These are phyloP conservation scores for Anacardium occidentale DNA, from an alignment of 345 rosid genomes.

Conservation along the genomic window DNA sequence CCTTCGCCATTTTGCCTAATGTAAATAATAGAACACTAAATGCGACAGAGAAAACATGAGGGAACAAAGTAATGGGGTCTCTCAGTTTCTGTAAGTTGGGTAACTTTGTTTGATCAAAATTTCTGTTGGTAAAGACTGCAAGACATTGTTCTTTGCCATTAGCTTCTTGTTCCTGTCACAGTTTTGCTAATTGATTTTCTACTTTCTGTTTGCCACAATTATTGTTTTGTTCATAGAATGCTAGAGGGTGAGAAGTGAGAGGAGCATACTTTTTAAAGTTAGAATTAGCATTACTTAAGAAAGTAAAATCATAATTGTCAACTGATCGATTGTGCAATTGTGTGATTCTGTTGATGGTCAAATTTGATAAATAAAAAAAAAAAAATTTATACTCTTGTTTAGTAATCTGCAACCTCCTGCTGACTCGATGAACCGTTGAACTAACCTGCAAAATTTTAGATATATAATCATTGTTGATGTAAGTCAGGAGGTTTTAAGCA, in stretches of 20 bases:
- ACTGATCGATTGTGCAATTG: constrained; percentile 11
- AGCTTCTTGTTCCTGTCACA: constrained; percentile 32
- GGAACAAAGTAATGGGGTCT: constrained; percentile 29
- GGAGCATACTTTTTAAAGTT: constrained; percentile 25
- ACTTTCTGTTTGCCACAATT: constrained; percentile 20
- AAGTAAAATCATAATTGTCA: constrained; percentile 17
- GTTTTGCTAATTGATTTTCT: constrained; percentile 38
- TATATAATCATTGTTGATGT: background rate
- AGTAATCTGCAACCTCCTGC: background rate
- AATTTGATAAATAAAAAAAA: background rate
- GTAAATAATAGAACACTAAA: constrained; percentile 52
- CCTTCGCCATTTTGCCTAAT: constrained; percentile 22
- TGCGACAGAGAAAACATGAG: constrained; percentile 25
- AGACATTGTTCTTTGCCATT: constrained; percentile 30
- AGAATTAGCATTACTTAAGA: constrained; percentile 20
- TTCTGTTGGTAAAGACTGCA: constrained; percentile 20
- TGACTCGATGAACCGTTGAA: background rate
- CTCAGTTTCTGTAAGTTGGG: constrained; percentile 15
- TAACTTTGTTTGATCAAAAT: constrained; percentile 15
- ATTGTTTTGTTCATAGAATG: constrained; percentile 22
- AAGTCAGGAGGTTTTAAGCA: background rate
- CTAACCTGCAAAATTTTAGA: background rate
- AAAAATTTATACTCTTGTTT: background rate
- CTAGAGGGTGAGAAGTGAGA: constrained; percentile 10
- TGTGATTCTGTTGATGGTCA: background rate